Percentiles rank a stretch among this genome's conserved stretches.
Evolutionary conservation across 768 basidiomycete genomes (phyloP).

Genomic region (Austroboletus eburneus): DNA sequence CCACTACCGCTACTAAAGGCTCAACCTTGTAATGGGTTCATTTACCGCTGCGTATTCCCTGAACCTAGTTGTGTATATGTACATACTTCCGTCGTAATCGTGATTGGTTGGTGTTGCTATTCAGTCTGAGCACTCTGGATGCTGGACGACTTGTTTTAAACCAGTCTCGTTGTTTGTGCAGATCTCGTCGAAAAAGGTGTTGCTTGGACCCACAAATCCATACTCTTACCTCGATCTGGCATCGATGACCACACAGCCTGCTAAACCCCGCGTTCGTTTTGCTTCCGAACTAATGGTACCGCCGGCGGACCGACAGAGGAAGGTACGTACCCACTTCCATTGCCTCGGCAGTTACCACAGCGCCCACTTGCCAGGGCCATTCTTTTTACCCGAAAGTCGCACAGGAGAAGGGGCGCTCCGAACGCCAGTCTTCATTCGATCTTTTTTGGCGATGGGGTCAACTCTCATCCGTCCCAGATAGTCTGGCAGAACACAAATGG

Average conservation of each 20-base stretch:
- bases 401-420: constrained; percentile 33
- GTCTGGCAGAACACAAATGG: no score
- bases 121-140: not conserved
- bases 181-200: not conserved
- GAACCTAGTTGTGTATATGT: constrained; percentile 5
- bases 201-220: not conserved
- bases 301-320: constrained; percentile 30
- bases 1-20: not conserved
- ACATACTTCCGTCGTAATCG: constrained; percentile 12
- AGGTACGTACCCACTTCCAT: constrained; percentile 19
- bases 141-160: constrained; percentile 7
- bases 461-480: constrained; percentile 24
- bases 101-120: constrained; percentile 1
- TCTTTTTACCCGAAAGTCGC: constrained; percentile 40
- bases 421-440: constrained; percentile 34
- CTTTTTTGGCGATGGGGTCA: constrained; percentile 34
- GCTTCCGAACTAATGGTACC: constrained; percentile 29
- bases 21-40: not conserved
- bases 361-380: constrained; percentile 14
- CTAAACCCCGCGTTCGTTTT: constrained; percentile 30
- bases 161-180: not conserved
- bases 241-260: constrained; percentile 18
- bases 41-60: constrained; percentile 1
- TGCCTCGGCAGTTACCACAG: not conserved
- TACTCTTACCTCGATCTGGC: constrained; percentile 11